A percentile compares a stretch with the other conserved stretches of the same genome.
phyloP scores from a whole-genome alignment of 2,329 filamentous ascomycete genomes.

The Fusarium floridanum region DNA sequence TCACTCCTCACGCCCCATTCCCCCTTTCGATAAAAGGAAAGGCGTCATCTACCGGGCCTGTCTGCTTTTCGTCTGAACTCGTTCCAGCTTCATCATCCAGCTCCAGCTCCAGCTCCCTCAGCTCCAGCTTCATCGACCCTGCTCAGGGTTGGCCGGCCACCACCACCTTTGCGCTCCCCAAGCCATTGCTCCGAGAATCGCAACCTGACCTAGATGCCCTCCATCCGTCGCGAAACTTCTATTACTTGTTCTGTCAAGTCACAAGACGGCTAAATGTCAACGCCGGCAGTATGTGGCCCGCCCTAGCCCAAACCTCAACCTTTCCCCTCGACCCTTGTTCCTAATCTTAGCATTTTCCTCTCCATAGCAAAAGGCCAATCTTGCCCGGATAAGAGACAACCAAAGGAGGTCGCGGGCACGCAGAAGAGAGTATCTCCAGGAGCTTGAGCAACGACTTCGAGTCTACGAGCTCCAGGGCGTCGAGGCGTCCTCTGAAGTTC shows the following conservation, averaged over 20 bases:
- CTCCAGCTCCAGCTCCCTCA: conserved; percentile 14
- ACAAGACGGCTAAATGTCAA: conserved; percentile 50
- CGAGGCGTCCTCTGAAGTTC: conserved; percentile 78
- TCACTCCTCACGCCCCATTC: conserved; percentile 32
- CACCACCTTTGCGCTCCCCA: conserved; percentile 12
- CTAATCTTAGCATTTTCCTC: conserved; percentile 30
- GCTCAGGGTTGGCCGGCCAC: conserved; percentile 18
- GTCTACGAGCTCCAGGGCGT: conserved; percentile 74
- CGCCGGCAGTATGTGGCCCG: conserved; percentile 47
- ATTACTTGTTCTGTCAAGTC: conserved; percentile 30
- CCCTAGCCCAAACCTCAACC: conserved; percentile 16
- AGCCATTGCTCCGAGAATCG: conserved; percentile 22
- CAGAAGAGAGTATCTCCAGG: conserved; percentile 78
- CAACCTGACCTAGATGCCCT: conserved; percentile 41
- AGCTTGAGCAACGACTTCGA: conserved; percentile 73
- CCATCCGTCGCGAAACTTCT: conserved; percentile 20
- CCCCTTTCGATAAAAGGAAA: conserved; percentile 44
- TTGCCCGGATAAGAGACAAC: conserved; percentile 78
- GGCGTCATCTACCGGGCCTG: conserved; percentile 35
- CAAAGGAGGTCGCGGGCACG: conserved; percentile 81
- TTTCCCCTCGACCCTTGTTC: conserved; percentile 24
- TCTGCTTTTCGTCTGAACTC: conserved; percentile 28
- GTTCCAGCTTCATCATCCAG: conserved; percentile 32
- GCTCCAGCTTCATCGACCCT: conserved; percentile 21
- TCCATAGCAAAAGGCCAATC: conserved; percentile 54